Evolutionary conservation across 441 rosid species (phyloP).

Genomic region (Eruca vesicaria): DNA sequence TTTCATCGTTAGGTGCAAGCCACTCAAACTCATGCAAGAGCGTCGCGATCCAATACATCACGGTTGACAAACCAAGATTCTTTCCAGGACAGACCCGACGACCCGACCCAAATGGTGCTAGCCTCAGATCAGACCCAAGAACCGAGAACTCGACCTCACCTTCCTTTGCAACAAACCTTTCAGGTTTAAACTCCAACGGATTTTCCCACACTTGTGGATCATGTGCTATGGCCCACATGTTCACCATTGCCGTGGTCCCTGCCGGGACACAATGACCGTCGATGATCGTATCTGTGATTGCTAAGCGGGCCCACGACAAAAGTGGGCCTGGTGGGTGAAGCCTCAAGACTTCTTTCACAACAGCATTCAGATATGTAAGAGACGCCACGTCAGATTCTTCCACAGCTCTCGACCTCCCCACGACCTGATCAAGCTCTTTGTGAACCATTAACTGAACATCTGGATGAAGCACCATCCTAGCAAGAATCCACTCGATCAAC

Average conservation of each 20-base stretch:
- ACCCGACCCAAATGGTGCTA: constrained; percentile 76
- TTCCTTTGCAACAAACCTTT: constrained; percentile 41
- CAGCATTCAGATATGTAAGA: constrained; percentile 48
- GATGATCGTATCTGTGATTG: constrained; percentile 52
- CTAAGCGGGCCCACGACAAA: constrained; percentile 66
- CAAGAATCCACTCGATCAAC: constrained; percentile 66
- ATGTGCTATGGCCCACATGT: constrained; percentile 75
- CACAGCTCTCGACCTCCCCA: constrained; percentile 50
- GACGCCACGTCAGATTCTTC: constrained; percentile 42
- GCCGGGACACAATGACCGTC: constrained; percentile 57
- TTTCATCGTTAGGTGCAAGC: constrained; percentile 37
- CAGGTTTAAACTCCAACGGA: constrained; percentile 57
- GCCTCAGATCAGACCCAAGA: constrained; percentile 61
- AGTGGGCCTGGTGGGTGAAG: constrained; percentile 75
- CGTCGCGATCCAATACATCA: constrained; percentile 52
- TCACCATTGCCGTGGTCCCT: constrained; percentile 72
- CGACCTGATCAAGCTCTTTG: constrained; percentile 49
- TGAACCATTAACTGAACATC: constrained; percentile 57
- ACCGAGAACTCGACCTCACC: constrained; percentile 54
- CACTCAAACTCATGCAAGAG: constrained; percentile 64
- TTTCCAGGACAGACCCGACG: constrained; percentile 65
- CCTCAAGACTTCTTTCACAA: constrained; percentile 63
- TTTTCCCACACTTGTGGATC: constrained; percentile 61
- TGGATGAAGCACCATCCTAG: constrained; percentile 61
- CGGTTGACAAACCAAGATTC: constrained; percentile 52